Evolutionary conservation across 179 eudicot species (phyloP), one percentile per base, ranked within the genome.

Genomic region (Dionaea muscipula): DNA sequence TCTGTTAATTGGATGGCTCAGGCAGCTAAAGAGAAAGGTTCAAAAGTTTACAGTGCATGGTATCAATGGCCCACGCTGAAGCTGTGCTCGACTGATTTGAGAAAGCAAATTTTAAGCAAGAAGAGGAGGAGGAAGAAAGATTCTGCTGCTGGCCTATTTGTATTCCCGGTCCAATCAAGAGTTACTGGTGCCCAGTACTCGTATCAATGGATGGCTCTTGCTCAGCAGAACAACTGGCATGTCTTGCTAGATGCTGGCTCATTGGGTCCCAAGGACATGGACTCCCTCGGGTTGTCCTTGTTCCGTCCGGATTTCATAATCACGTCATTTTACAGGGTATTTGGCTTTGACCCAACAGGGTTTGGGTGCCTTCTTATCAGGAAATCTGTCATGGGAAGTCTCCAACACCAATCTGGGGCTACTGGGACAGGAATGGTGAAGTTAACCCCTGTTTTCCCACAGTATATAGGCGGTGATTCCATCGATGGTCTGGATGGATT

Each of bases 161-260:
- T 81, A 14, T 91, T 87, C 50, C 98, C 98, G 48, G 98, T 91
- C 25, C 98, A 91, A 61, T 91, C 95, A 33, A 73, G 98, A 35
- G 98, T 91, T 25, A 91, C 94, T 0, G 98, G 98, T 36, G 87
- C 96, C 3, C 88, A 93, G 72, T 93, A 93, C 71, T 93, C 99
- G 19, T 93, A 93, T 55, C 99, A 93, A 51, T 93, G 99, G 99
- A 88, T 93, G 99, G 93, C 99, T 19, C 57, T 93, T 47, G 99
- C 99, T 10, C 96, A 88, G 62, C 96, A 93, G 68, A 88, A 87
- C 75, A 81, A 88, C 58, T 93, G 96, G 96, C 99, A 93, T 67
- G 99, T 93, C 14, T 64, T 84, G 72, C 82, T 93, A 26, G 99
- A 93, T 72, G 99, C 96, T 15, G 99, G 99, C 44, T 78, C 99